A percentile compares a stretch with the other conserved stretches of the same genome.
phyloP scores from a whole-genome alignment of 805 yeast species.

The Torulaspora indica region DNA sequence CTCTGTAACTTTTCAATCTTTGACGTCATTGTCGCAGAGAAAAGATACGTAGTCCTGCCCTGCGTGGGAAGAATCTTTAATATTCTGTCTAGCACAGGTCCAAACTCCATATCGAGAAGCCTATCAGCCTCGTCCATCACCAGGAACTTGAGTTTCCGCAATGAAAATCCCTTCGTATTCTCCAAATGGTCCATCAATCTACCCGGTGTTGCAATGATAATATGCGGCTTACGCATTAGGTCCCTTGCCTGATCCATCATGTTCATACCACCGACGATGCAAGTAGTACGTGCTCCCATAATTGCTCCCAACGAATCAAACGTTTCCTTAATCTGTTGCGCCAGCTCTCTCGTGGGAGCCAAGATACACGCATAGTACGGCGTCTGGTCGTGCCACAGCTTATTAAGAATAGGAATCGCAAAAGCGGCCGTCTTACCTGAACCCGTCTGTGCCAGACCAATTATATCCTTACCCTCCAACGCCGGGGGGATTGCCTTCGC shows the following conservation, averaged over 20 bases:
- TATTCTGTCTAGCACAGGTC: slow-evolving; percentile 86
- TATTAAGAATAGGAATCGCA: slow-evolving; percentile 90
- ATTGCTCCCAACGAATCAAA: slow-evolving; percentile 87
- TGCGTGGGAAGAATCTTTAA: slow-evolving; percentile 78
- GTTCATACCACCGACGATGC: slow-evolving; percentile 97
- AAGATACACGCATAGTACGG: slow-evolving; percentile 86
- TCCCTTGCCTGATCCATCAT: slow-evolving; percentile 97
- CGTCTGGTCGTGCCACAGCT: slow-evolving; percentile 81
- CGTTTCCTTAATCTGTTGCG: slow-evolving; percentile 86
- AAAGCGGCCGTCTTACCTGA: slow-evolving; percentile 98
- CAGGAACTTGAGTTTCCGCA: slow-evolving; percentile 70
- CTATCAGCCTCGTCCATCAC: slow-evolving; percentile 98
- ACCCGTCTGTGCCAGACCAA: slow-evolving; percentile 96
- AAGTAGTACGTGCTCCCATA: slow-evolving; percentile 88
- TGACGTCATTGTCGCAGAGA: slow-evolving; percentile 96
- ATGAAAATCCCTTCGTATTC: slow-evolving; percentile 81
- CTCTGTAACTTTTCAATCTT: slow-evolving; percentile 92
- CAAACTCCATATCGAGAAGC: slow-evolving; percentile 91
- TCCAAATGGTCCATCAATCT: slow-evolving; percentile 90
- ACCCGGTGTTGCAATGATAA: slow-evolving; percentile 94
- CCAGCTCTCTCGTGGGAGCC: slow-evolving; percentile 82
- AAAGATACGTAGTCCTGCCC: slow-evolving; percentile 73
- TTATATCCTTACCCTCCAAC: slow-evolving; percentile 82
- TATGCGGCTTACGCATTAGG: slow-evolving; percentile 87
- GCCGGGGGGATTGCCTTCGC: slow-evolving; percentile 88